Evolutionary conservation across 129 eudicot genomes (phyloP).

Genomic region (Heracleum sosnowskyi): DNA sequence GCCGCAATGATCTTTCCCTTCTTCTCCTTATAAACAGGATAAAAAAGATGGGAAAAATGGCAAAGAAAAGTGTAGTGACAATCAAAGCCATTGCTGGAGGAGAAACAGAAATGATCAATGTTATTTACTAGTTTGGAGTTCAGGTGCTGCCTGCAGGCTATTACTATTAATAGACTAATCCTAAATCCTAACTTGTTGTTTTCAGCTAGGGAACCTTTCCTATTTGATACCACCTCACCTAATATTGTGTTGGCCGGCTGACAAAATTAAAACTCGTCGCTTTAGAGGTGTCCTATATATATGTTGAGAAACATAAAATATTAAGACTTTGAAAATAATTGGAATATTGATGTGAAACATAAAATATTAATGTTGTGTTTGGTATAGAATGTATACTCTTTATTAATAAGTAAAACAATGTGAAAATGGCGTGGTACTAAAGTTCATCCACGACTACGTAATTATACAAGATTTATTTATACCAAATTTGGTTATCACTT

Average conservation of each 20-base stretch:
- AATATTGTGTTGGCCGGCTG: not conserved
- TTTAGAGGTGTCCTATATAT: not conserved
- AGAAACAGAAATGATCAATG: not conserved
- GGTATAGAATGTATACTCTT: too few relatives aligned
- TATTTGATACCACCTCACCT: not conserved
- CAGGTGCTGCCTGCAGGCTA: not conserved
- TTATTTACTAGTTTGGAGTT: not conserved
- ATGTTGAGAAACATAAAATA: too few relatives aligned
- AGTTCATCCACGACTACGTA: too few relatives aligned
- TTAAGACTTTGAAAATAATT: too few relatives aligned
- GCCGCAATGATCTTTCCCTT: constrained; percentile 5
- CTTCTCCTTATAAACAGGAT: not conserved
- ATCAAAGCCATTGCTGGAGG: not conserved
- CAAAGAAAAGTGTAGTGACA: not conserved
- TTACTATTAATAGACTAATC: too few relatives aligned
- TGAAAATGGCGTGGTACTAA: too few relatives aligned
- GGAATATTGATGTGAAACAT: too few relatives aligned
- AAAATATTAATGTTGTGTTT: too few relatives aligned
- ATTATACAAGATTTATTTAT: too few relatives aligned
- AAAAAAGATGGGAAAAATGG: constrained; percentile 17
- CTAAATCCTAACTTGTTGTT: not conserved
- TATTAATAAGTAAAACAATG: too few relatives aligned
- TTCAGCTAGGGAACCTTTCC: not conserved
- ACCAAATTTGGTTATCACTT: too few relatives aligned
- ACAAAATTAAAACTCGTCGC: not conserved